Evolutionary conservation across 441 rosid species (phyloP).

Genomic region (Adansonia grandidieri): DNA sequence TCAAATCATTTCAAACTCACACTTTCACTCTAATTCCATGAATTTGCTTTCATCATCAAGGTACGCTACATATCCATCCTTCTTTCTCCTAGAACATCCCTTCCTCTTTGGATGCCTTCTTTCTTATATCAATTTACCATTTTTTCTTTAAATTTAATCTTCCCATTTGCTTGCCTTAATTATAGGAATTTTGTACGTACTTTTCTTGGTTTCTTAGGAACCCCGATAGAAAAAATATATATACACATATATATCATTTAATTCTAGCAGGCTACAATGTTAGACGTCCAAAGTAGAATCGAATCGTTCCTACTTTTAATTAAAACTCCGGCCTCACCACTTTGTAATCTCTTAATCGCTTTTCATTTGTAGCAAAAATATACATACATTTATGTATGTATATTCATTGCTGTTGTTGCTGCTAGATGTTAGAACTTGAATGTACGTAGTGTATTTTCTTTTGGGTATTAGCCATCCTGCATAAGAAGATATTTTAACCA

Average conservation of each 20-base stretch:
- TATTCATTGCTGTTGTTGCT: no score
- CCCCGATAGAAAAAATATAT: background rate
- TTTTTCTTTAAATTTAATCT: background rate
- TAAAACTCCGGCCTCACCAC: no score
- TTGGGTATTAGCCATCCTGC: no score
- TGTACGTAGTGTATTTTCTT: no score
- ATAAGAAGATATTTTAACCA: no score
- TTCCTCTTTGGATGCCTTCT: background rate
- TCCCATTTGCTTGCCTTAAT: background rate
- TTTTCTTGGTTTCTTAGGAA: background rate
- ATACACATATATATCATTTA: background rate
- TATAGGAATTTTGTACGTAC: conserved; percentile 4
- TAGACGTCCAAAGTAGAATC: background rate
- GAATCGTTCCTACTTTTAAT: background rate
- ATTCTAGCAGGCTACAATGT: no score
- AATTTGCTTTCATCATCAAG: conserved; percentile 36
- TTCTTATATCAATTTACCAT: no score
- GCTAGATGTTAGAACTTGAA: no score
- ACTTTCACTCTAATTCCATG: background rate
- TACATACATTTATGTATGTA: no score
- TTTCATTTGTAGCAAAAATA: no score
- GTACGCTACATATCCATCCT: conserved; percentile 29
- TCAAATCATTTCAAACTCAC: conserved; percentile 1
- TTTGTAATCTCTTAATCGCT: no score
- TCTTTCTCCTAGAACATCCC: no score